Percentiles rank a stretch among this genome's conserved stretches.
Conservation (phyloP, 1,284 basidiomycete species). For the Ustanciosporium gigantosporum region DNA sequence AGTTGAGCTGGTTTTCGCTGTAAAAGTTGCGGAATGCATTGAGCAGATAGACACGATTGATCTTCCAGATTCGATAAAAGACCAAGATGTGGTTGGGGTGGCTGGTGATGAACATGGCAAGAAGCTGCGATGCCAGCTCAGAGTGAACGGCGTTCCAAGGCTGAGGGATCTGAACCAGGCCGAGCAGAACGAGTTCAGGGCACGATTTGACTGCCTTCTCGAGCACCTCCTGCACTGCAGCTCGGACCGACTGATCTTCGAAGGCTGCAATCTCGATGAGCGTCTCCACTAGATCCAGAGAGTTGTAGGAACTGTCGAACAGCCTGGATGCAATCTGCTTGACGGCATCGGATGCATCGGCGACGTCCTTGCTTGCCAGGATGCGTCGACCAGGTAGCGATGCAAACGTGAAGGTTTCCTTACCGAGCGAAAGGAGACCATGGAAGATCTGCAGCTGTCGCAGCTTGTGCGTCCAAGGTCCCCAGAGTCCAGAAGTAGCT, state of each 20-base stretch:
- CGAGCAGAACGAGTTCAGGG: conserved; percentile 92
- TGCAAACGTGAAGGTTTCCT: conserved; percentile 79
- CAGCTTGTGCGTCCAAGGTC: conserved; percentile 76
- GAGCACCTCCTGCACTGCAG: conserved; percentile 53
- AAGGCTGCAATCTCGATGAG: conserved; percentile 84
- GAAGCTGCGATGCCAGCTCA: conserved; percentile 81
- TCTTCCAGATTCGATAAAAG: conserved; percentile 93
- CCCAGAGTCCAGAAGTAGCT: conserved; percentile 64
- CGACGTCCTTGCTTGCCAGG: conserved; percentile 42
- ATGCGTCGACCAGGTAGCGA: conserved; percentile 46
- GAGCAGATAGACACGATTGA: conserved; percentile 80
- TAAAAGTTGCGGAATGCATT: conserved; percentile 89
- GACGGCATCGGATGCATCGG: conserved; percentile 75
- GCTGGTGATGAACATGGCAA: conserved; percentile 86
- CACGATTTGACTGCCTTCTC: conserved; percentile 68
- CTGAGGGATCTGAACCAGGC: conserved; percentile 80
- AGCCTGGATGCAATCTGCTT: conserved; percentile 71
- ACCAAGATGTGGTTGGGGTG: conserved; percentile 93
- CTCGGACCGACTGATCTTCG: conserved; percentile 66
- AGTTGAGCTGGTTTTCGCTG: conserved; percentile 86
- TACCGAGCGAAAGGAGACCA: conserved; percentile 77
- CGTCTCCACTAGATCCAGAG: conserved; percentile 86
- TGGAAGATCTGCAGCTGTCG: conserved; percentile 86
- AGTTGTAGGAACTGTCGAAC: conserved; percentile 90
- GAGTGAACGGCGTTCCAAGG: conserved; percentile 84